Evolutionary conservation across 1,284 basidiomycete genomes (phyloP).

Genomic region (Ganoderma leucocontextum): DNA sequence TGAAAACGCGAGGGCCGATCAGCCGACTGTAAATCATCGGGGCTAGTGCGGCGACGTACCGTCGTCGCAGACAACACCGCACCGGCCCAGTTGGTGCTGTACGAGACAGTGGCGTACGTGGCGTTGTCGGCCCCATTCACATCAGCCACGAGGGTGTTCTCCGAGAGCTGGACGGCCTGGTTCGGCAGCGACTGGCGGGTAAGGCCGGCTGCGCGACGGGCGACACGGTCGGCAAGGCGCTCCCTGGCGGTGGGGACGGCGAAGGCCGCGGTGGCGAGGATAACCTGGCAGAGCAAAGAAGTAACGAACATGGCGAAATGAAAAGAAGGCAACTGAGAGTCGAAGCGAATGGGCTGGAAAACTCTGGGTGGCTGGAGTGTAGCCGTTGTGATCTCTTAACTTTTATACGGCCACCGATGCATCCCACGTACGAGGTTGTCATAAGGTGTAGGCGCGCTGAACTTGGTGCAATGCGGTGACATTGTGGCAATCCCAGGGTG

Average conservation of each 20-base stretch:
- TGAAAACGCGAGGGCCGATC: not conserved
- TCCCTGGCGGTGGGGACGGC: conserved; percentile 30
- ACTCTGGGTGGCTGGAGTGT: conserved; percentile 14
- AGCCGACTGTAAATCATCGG: not conserved
- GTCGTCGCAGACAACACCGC: conserved; percentile 31
- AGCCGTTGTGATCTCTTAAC: too few species aligned
- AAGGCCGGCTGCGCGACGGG: conserved; percentile 25
- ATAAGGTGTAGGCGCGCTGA: too few species aligned
- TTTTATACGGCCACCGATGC: too few species aligned
- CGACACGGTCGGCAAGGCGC: conserved; percentile 29
- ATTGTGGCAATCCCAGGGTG: too few species aligned
- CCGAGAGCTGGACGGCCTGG: not conserved
- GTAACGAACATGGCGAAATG: conserved; percentile 25
- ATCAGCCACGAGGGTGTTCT: conserved; percentile 13
- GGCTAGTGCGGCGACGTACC: conserved; percentile 22
- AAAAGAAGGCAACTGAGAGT: conserved; percentile 20
- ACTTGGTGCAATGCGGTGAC: too few species aligned
- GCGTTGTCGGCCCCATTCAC: conserved; percentile 19
- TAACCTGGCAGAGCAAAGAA: conserved; percentile 31
- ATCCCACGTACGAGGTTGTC: too few species aligned
- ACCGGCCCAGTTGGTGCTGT: conserved; percentile 41
- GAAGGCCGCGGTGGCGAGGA: conserved; percentile 33
- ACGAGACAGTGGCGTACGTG: conserved; percentile 26
- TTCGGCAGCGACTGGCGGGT: conserved; percentile 31
- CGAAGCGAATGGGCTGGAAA: conserved; percentile 25